Percentiles rank a stretch among this genome's conserved stretches.
Conservation (phyloP, 2,329 filamentous ascomycete species). For the Pleurostoma richardsiae region DNA sequence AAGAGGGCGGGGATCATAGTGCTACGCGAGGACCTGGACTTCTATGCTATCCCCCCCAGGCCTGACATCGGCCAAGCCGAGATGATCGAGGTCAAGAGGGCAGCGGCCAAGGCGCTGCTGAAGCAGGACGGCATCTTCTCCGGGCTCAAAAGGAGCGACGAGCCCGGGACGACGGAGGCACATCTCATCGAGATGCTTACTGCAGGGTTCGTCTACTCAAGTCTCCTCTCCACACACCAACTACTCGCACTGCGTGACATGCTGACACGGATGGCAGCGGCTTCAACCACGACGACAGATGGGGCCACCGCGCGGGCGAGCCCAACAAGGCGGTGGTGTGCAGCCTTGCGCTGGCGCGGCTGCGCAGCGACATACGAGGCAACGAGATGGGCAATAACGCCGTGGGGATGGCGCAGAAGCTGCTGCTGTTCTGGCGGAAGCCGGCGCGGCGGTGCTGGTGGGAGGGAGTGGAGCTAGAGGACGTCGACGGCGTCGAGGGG, state of each 20-base stretch:
- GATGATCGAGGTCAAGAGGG: constrained; percentile 95
- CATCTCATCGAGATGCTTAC: constrained; percentile 99
- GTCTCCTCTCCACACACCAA: background rate
- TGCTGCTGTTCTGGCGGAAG: constrained; percentile 96
- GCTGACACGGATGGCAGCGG: constrained; percentile 51
- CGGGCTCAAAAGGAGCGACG: constrained; percentile 88
- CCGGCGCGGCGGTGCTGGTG: constrained; percentile 96
- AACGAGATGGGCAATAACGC: constrained; percentile 70
- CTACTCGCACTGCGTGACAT: constrained; percentile 8
- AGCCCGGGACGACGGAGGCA: constrained; percentile 93
- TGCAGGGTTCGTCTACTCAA: constrained; percentile 66
- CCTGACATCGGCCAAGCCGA: constrained; percentile 79
- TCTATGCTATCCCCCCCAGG: constrained; percentile 89
- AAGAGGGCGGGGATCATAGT: constrained; percentile 98
- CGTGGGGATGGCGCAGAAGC: constrained; percentile 97
- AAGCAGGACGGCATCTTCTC: constrained; percentile 94
- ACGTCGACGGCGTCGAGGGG: constrained; percentile 85
- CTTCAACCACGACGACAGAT: constrained; percentile 91
- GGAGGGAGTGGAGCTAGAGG: constrained; percentile 90
- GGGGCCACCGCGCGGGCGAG: constrained; percentile 96
- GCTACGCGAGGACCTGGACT: constrained; percentile 90
- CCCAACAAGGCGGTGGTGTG: constrained; percentile 98
- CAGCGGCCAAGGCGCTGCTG: constrained; percentile 79
- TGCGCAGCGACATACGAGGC: constrained; percentile 88
- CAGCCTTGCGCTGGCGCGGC: constrained; percentile 85